phyloP scores from a whole-genome alignment of 2,329 filamentous ascomycete genomes.

The Lecanicillium sp. region DNA sequence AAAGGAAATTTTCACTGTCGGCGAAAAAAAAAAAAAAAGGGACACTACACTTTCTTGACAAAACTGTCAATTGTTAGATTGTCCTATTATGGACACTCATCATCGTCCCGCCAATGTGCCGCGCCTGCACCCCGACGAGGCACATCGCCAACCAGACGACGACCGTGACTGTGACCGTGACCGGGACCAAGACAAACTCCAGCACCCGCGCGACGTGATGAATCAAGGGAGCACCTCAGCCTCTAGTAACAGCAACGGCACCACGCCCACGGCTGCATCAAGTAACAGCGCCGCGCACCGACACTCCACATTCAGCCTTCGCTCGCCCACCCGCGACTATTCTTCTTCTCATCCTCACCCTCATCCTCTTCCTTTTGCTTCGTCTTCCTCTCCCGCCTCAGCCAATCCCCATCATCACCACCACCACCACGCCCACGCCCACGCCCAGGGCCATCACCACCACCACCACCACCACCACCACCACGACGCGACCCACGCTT shows the following conservation, averaged over 20 bases:
- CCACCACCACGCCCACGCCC: constrained; percentile 25
- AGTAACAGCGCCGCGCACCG: constrained; percentile 26
- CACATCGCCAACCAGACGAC: not conserved
- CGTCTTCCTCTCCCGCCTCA: not conserved
- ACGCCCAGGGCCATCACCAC: constrained; percentile 23
- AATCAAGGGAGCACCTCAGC: constrained; percentile 27
- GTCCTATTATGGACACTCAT: not conserved
- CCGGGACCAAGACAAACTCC: constrained; percentile 18
- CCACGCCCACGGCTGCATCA: too few species aligned
- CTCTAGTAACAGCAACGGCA: not conserved
- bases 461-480: constrained; percentile 21
- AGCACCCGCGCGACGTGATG: constrained; percentile 42
- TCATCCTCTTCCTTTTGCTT: not conserved
- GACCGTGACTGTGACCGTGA: constrained; percentile 20
- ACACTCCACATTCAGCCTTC: constrained; percentile 42
- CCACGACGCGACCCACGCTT: constrained; percentile 15
- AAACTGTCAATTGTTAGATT: too few species aligned
- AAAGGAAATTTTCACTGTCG: not conserved
- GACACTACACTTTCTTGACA: not conserved
- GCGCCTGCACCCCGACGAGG: not conserved
- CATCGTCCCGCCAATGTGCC: not conserved
- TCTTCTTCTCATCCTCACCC: constrained; percentile 22
- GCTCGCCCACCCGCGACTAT: constrained; percentile 37
- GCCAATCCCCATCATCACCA: constrained; percentile 23
- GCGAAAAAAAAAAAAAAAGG: not conserved